These are phyloP conservation scores for Skeletonema grethae DNA, from an alignment of 108 stramenopile species.

Conservation along the genomic window DNA sequence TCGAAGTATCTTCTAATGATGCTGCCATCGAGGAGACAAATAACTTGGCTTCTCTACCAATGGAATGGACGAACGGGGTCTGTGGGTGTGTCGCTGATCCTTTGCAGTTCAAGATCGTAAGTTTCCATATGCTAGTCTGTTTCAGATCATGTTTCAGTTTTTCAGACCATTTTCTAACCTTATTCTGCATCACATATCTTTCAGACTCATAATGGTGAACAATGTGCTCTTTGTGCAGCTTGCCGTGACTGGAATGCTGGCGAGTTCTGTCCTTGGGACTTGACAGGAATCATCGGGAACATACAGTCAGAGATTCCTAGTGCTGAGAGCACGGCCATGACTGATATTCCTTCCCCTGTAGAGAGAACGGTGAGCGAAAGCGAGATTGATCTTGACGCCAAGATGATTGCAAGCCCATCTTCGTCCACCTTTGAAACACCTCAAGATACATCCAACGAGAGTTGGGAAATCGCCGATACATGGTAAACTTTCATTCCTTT, in stretches of 20 bases:
- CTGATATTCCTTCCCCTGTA: neutral
- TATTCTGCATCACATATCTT: neutral
- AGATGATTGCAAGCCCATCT: neutral
- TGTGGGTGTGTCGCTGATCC: constrained; percentile 3
- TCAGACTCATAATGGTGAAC: constrained; percentile 23
- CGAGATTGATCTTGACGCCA: neutral
- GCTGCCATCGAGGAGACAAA: neutral
- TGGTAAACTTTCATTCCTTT: constrained; percentile 4
- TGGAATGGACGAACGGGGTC: neutral
- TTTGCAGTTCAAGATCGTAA: neutral
- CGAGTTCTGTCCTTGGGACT: constrained; percentile 52
- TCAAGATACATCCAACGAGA: constrained; percentile 3
- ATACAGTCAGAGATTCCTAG: neutral
- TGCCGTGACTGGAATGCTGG: constrained; percentile 52
- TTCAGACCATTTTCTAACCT: neutral
- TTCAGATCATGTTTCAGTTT: neutral
- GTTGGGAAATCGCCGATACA: neutral
- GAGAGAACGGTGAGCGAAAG: neutral
- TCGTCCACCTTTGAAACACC: constrained; percentile 2
- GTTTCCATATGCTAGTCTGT: neutral
- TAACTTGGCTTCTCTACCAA: neutral
- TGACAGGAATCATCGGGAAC: constrained; percentile 6
- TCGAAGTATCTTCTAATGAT: neutral
- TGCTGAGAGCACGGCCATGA: neutral
- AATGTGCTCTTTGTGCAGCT: constrained; percentile 45